Percentiles rank a stretch among this genome's conserved stretches.
Evolutionary conservation across 1,284 basidiomycete species (phyloP).

Genomic region (Ceraceosorus bombacis): DNA sequence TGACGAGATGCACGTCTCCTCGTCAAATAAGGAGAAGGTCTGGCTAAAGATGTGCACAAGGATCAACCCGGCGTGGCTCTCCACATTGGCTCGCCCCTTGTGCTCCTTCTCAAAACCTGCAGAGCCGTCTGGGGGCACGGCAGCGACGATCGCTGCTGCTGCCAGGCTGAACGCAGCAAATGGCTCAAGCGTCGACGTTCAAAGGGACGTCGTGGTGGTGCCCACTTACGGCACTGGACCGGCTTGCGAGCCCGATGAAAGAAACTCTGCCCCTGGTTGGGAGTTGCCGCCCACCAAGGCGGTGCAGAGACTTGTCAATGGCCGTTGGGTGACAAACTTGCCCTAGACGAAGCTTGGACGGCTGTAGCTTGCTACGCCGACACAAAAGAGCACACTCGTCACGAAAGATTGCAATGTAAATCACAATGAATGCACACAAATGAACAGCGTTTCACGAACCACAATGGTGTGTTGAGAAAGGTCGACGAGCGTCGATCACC

Average conservation of each 20-base stretch:
- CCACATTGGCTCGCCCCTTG: conserved; percentile 66
- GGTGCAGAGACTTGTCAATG: conserved; percentile 34
- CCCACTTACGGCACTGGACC: conserved; percentile 41
- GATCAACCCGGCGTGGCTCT: conserved; percentile 82
- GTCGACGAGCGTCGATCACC: too few species aligned
- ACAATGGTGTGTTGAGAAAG: too few species aligned
- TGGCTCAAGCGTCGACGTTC: background rate
- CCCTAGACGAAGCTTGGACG: background rate
- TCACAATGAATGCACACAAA: too few species aligned
- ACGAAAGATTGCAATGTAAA: too few species aligned
- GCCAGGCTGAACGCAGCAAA: conserved; percentile 1
- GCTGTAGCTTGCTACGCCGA: too few species aligned
- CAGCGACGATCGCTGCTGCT: conserved; percentile 6
- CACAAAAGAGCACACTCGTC: too few species aligned
- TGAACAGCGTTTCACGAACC: too few species aligned
- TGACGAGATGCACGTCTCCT: conserved; percentile 55
- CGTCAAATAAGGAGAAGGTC: conserved; percentile 15
- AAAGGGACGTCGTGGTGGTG: conserved; percentile 30
- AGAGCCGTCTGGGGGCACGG: conserved; percentile 12
- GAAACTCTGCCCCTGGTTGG: conserved; percentile 39
- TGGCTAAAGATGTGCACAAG: conserved; percentile 41
- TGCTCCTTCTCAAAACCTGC: conserved; percentile 80
- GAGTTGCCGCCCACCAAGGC: conserved; percentile 37
- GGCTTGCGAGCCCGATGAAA: conserved; percentile 24
- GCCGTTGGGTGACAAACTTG: conserved; percentile 32